Evolutionary conservation across 1,139 yeast species (phyloP).

Genomic region (Pneumocystis oryctolagi): DNA sequence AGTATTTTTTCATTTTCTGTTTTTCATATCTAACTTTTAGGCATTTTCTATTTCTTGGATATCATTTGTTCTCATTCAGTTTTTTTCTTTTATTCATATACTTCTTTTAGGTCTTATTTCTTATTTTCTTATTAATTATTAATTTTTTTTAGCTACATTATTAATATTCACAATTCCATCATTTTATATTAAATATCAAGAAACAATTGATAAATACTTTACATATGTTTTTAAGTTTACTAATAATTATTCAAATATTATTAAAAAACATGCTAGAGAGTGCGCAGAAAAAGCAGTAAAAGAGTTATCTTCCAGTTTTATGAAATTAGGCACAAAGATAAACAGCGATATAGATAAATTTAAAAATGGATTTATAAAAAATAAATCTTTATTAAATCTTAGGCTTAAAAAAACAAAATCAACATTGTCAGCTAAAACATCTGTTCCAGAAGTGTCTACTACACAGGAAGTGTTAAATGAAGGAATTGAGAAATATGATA

Average conservation of each 20-base stretch:
- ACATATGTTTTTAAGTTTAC: neutral
- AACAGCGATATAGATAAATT: neutral
- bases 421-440: neutral
- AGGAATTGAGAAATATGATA: neutral
- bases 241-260: neutral
- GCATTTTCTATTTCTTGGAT: slow-evolving; percentile 1
- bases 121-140: neutral
- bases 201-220: slow-evolving; percentile 16
- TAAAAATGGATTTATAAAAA: neutral
- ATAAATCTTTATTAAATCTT: neutral
- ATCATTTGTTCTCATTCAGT: neutral
- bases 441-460: neutral
- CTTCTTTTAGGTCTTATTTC: neutral
- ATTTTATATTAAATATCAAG: slow-evolving; percentile 8
- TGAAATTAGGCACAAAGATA: neutral
- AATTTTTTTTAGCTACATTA: neutral
- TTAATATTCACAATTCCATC: neutral
- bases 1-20: slow-evolving; percentile 49
- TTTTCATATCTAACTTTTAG: slow-evolving; percentile 30
- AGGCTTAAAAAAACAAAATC: neutral
- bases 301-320: neutral
- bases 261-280: neutral
- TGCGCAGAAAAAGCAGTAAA: neutral
- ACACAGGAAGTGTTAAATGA: neutral
- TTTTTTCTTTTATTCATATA: neutral